These are phyloP conservation scores for Scedosporium aurantiacum DNA, from an alignment of 2,329 filamentous ascomycete species.

Conservation along the genomic window DNA sequence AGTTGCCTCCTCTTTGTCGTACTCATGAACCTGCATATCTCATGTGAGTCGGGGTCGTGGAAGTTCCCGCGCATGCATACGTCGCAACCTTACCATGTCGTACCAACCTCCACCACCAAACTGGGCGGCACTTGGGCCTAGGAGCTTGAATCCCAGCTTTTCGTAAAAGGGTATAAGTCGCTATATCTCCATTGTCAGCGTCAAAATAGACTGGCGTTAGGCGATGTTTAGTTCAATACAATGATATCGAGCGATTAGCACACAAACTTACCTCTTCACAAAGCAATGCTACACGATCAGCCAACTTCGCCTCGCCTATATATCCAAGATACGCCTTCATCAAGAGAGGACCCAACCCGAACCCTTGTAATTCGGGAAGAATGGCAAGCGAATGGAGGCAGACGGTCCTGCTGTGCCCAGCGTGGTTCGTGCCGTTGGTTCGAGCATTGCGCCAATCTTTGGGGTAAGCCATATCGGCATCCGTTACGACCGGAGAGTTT, in stretches of 20 bases:
- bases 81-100: slow-evolving; percentile 53
- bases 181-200: slow-evolving; percentile 20
- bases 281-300: slow-evolving; percentile 64
- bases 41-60: not conserved
- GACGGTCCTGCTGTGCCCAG: slow-evolving; percentile 62
- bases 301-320: slow-evolving; percentile 58
- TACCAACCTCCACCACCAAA: slow-evolving; percentile 75
- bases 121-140: slow-evolving; percentile 55
- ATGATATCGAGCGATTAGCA: too few relatives aligned
- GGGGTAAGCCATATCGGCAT: slow-evolving; percentile 67
- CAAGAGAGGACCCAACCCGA: slow-evolving; percentile 62
- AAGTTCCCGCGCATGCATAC: not conserved
- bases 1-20: not conserved
- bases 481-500: slow-evolving; percentile 50
- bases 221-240: too few relatives aligned
- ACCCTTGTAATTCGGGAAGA: slow-evolving; percentile 60
- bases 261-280: slow-evolving; percentile 55
- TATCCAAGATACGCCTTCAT: slow-evolving; percentile 69
- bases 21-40: not conserved
- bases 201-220: not conserved
- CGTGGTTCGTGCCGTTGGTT: slow-evolving; percentile 49
- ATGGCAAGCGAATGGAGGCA: slow-evolving; percentile 77
- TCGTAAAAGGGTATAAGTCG: slow-evolving; percentile 65
- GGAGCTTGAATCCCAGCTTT: slow-evolving; percentile 59
- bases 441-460: slow-evolving; percentile 49